Conservation (phyloP, 1,284 basidiomycete species). For the Leccinum solheimii region DNA sequence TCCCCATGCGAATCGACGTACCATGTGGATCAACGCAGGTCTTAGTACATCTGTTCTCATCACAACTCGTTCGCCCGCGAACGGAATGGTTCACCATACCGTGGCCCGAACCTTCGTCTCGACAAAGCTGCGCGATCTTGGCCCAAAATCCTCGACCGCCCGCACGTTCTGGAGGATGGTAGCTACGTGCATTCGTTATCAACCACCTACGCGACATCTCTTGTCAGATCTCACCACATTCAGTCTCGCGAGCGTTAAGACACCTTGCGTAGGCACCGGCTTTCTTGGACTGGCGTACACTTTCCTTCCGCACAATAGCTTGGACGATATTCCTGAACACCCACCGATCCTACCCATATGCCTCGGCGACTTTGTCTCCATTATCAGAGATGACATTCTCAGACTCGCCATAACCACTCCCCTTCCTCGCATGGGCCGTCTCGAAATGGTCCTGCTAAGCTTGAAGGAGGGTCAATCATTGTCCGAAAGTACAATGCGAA, state of each 20-base stretch:
- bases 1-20: constrained; percentile 2
- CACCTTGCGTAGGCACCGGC: constrained; percentile 20
- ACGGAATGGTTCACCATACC: constrained; percentile 31
- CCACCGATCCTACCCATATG: constrained; percentile 23
- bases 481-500: constrained; percentile 30
- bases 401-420: constrained; percentile 22
- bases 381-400: constrained; percentile 13
- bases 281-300: constrained; percentile 26
- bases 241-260: constrained; percentile 30
- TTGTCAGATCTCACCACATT: constrained; percentile 25
- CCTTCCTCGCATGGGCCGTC: constrained; percentile 22
- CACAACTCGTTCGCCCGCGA: constrained; percentile 25
- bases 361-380: background rate
- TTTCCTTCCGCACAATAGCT: background rate
- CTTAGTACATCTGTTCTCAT: constrained; percentile 33
- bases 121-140: constrained; percentile 29
- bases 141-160: constrained; percentile 24
- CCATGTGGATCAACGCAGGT: constrained; percentile 31
- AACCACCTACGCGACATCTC: constrained; percentile 26
- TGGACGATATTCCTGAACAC: constrained; percentile 26
- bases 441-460: constrained; percentile 24
- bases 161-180: constrained; percentile 32
- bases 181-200: constrained; percentile 28
- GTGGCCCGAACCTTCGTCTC: constrained; percentile 30
- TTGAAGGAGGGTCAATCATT: constrained; percentile 27